Evolutionary conservation across 805 yeast genomes (phyloP), one percentile per base, ranked within the genome.

Genomic region (Lipomyces sp.): DNA sequence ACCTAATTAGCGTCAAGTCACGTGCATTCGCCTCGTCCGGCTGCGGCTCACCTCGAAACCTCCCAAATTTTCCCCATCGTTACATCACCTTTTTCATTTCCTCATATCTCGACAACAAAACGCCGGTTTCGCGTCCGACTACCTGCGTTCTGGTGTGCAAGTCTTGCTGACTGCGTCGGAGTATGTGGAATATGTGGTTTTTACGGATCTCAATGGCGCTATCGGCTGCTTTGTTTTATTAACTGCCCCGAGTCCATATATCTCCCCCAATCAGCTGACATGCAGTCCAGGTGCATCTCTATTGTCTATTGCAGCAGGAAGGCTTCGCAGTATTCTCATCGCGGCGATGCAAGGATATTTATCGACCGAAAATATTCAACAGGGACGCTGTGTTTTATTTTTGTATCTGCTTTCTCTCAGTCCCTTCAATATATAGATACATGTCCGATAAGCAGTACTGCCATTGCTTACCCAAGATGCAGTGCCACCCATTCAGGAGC

Each of bases 21-120:
- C 54, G 54, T 51, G 54, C n/a, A 51, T 29, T 51, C 34, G n/a
- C 54, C 54, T 51, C 54, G 54, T 24, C 54, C 3, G n/a, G 34
- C 54, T 51, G 54, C 54, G 54, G 54, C 54, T 29, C 54, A 4
- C 34, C 54, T 29, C 34, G 54, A 24, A 5, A 24, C 29, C 54
- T 29, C 54, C 54, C 30, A 51, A 51, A 51, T 51, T n/a, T 51
- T 29, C 54, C 54, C 54, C 54, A 51, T 51, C 54, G 10, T 18
- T 13, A 42, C 24, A 11, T 42, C n/a, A 3, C 29, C 48, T 42
- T 42, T 24, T 15, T 42, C 29, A 42, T 42, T 42, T 6, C 48
- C 48, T 18, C 18, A 42, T 42, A 42, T 42, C 24, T 42, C 48
- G 8, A 42, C 48, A 18, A 5, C 48, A 15, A 15, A 18, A n/a